Conservation (phyloP, 768 basidiomycete genomes). For the Auriscalpium vulgare region DNA sequence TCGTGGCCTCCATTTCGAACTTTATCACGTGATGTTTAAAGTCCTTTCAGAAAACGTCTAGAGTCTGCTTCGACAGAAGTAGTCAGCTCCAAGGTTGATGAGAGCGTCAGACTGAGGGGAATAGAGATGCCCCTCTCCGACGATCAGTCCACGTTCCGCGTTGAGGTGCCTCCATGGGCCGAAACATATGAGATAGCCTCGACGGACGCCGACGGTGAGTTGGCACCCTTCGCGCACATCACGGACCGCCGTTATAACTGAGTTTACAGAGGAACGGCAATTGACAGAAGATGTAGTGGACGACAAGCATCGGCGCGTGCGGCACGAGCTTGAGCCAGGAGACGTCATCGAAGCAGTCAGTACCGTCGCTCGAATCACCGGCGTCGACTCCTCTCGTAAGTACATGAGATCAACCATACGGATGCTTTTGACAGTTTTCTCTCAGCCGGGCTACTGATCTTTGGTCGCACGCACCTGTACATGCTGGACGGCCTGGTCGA, state of each 20-base stretch:
- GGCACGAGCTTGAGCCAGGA: constrained; percentile 81
- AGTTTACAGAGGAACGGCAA: constrained; percentile 34
- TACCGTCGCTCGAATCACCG: constrained; percentile 82
- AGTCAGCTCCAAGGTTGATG: constrained; percentile 40
- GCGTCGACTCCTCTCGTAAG: constrained; percentile 89
- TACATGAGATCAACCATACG: constrained; percentile 5
- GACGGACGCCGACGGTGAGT: constrained; percentile 51
- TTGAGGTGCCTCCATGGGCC: constrained; percentile 67
- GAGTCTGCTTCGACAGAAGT: constrained; percentile 48
- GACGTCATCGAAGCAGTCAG: constrained; percentile 83
- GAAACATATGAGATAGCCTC: constrained; percentile 63
- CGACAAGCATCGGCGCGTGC: constrained; percentile 81
- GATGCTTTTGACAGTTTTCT: not conserved
- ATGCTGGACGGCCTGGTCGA: constrained; percentile 88
- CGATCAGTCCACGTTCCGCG: constrained; percentile 38
- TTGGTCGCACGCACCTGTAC: constrained; percentile 80
- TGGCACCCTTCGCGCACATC: not conserved
- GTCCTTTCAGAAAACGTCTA: constrained; percentile 56
- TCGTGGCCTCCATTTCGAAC: constrained; percentile 12
- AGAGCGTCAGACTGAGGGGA: constrained; percentile 36
- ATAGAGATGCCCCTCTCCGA: constrained; percentile 47
- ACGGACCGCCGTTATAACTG: not conserved
- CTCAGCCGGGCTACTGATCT: constrained; percentile 78
- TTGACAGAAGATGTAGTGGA: constrained; percentile 75
- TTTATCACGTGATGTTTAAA: constrained; percentile 1